phyloP scores from a whole-genome alignment of 2,329 filamentous ascomycete species.

The Ceratocystis eucalypticola region DNA sequence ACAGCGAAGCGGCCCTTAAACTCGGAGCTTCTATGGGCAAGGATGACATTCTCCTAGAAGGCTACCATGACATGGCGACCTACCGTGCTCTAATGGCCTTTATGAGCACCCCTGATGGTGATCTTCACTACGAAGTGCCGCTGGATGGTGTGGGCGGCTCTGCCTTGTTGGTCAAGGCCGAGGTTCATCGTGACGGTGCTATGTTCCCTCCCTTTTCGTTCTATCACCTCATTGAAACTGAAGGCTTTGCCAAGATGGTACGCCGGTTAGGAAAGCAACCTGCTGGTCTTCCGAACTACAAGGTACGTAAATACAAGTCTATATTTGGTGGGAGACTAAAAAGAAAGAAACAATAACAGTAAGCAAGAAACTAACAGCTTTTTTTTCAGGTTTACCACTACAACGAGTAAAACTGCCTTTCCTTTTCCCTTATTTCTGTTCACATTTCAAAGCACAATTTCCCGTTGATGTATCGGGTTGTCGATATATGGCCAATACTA shows the following conservation, averaged over 20 bases:
- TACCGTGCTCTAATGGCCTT: conserved; percentile 86
- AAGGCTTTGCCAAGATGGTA: conserved; percentile 97
- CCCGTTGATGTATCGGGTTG: not conserved
- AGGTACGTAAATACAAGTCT: conserved; percentile 43
- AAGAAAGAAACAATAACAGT: not conserved
- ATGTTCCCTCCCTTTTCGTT: conserved; percentile 98
- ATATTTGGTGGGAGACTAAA: not conserved
- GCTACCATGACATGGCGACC: conserved; percentile 84
- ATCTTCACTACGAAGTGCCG: conserved; percentile 50
- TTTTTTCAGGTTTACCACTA: conserved; percentile 64
- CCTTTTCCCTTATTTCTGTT: not conserved
- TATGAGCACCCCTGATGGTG: conserved; percentile 45
- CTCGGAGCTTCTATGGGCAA: conserved; percentile 68
- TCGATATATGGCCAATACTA: conserved; percentile 9
- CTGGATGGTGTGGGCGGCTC: conserved; percentile 92
- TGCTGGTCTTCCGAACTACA: conserved; percentile 90
- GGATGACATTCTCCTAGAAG: conserved; percentile 87
- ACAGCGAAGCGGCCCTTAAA: conserved; percentile 65
- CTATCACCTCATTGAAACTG: conserved; percentile 93
- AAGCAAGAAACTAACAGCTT: conserved; percentile 14
- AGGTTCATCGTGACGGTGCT: conserved; percentile 90
- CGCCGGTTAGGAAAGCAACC: conserved; percentile 72
- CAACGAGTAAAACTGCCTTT: conserved; percentile 51
- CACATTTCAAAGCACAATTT: not conserved
- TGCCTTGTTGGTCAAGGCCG: conserved; percentile 83